Evolutionary conservation across 176 grass and related monocot genomes (phyloP), one percentile per base, ranked within the genome.

Genomic region (Puya raimondii): DNA sequence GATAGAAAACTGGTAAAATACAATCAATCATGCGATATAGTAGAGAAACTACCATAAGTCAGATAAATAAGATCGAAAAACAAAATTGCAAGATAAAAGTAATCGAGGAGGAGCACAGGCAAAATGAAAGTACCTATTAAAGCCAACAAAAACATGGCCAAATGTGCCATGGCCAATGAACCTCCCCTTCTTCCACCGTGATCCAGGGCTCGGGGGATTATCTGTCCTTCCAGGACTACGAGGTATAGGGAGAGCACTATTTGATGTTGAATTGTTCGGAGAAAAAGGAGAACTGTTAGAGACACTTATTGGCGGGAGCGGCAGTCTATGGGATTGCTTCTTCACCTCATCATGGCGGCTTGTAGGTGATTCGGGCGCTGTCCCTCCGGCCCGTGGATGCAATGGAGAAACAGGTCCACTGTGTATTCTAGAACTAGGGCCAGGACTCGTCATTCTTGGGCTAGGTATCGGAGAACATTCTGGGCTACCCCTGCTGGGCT

Each of bases 141-240:
- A 99, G 70, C 94, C 94, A 88, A 74, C 90, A 82, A 93, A 93
- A 67, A 99, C 94, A 99, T 99, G 89, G 23, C 94, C 94, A 50
- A 99, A 99, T 66, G 94, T 99, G 50, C 94, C 94, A 70, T 80
- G 79, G 57, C 94, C 94, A 67, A 99, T 85, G 68, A 99, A 63
- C 70, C 93, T 99, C 76, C 94, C 94, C 72, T 99, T 99, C 94
- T 99, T 99, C 94, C 94, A 99, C 65, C 89, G 74, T 73, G 84
- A 86, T 72, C 94, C 94, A 80, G 86, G 94, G 74, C 94, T 99
- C 9, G 84, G 64, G 78, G 86, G 84, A 81, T 90, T 99, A 48
- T 90, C 89, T 84, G 78, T 76, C 67, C 89, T 87, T 83, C 89
- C 94, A 86, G 92, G 92, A 78, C 92, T 96, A 74, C 78, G 83